Evolutionary conservation across 176 grass and related monocot genomes (phyloP).

Genomic region (Eragrostis nindensis): DNA sequence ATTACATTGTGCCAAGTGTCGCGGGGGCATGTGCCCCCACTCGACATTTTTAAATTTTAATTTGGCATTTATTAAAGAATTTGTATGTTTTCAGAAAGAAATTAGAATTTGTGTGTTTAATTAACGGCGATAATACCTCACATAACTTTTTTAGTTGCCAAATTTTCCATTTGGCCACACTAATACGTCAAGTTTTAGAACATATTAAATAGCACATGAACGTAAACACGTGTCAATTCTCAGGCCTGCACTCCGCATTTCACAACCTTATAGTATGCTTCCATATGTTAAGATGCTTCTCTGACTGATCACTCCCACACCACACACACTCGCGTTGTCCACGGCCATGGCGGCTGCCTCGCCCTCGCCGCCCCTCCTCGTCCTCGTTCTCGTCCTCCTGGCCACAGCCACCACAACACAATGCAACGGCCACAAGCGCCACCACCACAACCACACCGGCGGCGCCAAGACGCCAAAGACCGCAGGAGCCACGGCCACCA

Average conservation of each 20-base stretch:
- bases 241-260: not conserved
- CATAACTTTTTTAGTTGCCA: no score
- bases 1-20: no score
- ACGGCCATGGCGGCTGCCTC: constrained; percentile 46
- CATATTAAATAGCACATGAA: no score
- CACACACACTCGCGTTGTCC: not conserved
- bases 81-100: no score
- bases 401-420: constrained; percentile 10
- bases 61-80: no score
- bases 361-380: constrained; percentile 32
- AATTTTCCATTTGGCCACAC: no score
- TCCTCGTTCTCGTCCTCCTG: constrained; percentile 19
- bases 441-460: constrained; percentile 3
- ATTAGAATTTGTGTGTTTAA: no score
- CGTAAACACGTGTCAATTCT: not conserved
- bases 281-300: not conserved
- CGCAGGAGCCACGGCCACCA: not conserved
- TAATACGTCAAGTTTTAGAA: no score
- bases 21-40: no score
- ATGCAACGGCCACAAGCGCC: constrained; percentile 37
- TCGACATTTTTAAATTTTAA: no score
- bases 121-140: no score
- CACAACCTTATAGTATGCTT: not conserved
- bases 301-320: not conserved
- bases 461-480: not conserved